These are phyloP conservation scores for Geosmithia flava DNA, from an alignment of 2,329 filamentous ascomycete species.

Conservation along the genomic window DNA sequence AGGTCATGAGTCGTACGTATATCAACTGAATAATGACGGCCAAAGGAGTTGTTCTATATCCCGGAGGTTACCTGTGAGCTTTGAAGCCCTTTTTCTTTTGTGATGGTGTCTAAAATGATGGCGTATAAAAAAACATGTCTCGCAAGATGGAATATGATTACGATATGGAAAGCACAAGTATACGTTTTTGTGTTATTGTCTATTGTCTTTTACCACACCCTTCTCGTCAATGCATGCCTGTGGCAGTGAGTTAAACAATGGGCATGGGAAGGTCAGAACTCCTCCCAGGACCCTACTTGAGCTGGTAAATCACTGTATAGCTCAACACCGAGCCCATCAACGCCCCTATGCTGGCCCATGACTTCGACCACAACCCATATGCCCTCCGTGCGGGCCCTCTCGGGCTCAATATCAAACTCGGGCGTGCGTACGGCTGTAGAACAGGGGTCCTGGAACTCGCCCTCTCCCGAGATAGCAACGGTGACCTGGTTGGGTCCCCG, in stretches of 20 bases:
- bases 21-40: neutral
- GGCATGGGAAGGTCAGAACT: constrained; percentile 3
- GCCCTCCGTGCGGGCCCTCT: constrained; percentile 38
- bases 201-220: neutral
- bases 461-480: constrained; percentile 55
- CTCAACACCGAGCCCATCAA: constrained; percentile 37
- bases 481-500: constrained; percentile 55
- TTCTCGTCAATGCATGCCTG: neutral
- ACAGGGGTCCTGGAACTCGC: constrained; percentile 56
- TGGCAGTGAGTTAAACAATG: neutral
- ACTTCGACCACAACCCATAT: constrained; percentile 76
- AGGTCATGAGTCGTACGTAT: neutral
- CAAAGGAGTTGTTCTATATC: neutral
- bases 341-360: constrained; percentile 41
- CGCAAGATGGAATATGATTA: neutral
- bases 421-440: constrained; percentile 53
- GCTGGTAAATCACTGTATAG: constrained; percentile 36
- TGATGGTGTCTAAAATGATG: neutral
- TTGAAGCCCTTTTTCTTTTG: neutral
- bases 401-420: constrained; percentile 64
- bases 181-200: neutral
- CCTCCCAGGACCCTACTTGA: constrained; percentile 29
- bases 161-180: neutral
- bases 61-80: neutral
- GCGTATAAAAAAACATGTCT: too few species aligned